These are phyloP conservation scores for Rhizopogon sp. DNA, from an alignment of 768 basidiomycete species.

Conservation along the genomic window DNA sequence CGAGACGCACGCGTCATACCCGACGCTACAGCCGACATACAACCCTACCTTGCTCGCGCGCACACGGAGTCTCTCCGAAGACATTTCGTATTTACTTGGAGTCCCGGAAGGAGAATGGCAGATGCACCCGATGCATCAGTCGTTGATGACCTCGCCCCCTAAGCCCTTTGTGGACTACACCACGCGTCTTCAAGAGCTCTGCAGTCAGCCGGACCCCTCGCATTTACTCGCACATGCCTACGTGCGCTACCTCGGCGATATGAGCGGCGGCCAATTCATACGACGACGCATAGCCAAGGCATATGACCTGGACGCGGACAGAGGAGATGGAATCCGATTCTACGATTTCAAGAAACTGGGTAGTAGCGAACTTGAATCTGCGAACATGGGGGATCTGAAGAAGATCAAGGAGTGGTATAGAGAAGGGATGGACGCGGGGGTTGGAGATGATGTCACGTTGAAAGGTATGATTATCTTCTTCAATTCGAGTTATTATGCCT, in stretches of 20 bases:
- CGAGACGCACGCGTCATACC: constrained; percentile 55
- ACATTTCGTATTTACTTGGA: constrained; percentile 59
- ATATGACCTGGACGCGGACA: constrained; percentile 53
- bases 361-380: constrained; percentile 31
- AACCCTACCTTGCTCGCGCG: constrained; percentile 66
- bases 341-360: constrained; percentile 62
- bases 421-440: constrained; percentile 33
- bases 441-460: constrained; percentile 24
- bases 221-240: constrained; percentile 73
- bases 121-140: constrained; percentile 46
- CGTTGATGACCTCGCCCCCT: constrained; percentile 43
- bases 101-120: constrained; percentile 50
- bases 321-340: constrained; percentile 54
- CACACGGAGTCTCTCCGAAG: constrained; percentile 52
- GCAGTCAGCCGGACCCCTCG: constrained; percentile 36
- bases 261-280: constrained; percentile 75
- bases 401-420: constrained; percentile 63
- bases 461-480: constrained; percentile 20
- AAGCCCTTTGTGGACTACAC: constrained; percentile 47
- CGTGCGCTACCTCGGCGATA: constrained; percentile 78
- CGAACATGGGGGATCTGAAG: constrained; percentile 56
- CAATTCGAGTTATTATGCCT: too few relatives aligned
- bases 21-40: constrained; percentile 62
- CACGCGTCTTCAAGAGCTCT: constrained; percentile 45
- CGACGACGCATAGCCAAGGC: constrained; percentile 58